These are phyloP conservation scores for Ophiostoma australiae DNA, from an alignment of 2,329 filamentous ascomycete genomes.

Conservation along the genomic window DNA sequence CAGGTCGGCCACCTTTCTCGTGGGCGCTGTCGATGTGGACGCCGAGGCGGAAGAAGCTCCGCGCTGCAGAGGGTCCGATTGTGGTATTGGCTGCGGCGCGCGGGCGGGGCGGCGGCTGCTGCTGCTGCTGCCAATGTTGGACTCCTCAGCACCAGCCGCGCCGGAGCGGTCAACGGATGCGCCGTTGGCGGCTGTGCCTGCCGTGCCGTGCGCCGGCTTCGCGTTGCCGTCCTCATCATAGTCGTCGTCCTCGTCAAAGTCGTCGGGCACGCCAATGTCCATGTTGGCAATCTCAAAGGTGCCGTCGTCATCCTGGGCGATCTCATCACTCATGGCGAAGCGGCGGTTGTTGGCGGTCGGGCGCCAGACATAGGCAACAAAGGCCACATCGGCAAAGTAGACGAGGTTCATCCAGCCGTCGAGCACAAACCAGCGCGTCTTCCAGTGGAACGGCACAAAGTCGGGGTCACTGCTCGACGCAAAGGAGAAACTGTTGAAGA, in stretches of 20 bases:
- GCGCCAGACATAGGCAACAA: constrained; percentile 92
- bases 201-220: constrained; percentile 36
- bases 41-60: constrained; percentile 35
- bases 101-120: constrained; percentile 24
- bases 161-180: constrained; percentile 28
- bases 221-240: constrained; percentile 54
- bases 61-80: constrained; percentile 21
- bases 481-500: constrained; percentile 95
- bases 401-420: constrained; percentile 97
- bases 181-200: constrained; percentile 27
- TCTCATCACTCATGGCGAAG: constrained; percentile 98
- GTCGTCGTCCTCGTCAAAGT: constrained; percentile 57
- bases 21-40: not conserved
- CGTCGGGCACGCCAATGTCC: constrained; percentile 73
- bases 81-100: constrained; percentile 28
- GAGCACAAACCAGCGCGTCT: constrained; percentile 92
- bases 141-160: constrained; percentile 38
- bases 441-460: constrained; percentile 96
- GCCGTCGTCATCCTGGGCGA: constrained; percentile 96
- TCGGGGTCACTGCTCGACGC: constrained; percentile 77
- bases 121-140: constrained; percentile 22
- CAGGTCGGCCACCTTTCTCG: constrained; percentile 37
- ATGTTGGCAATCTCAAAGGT: constrained; percentile 92
- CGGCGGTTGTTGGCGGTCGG: constrained; percentile 94
- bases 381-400: constrained; percentile 88